Evolutionary conservation across 2,329 filamentous ascomycete genomes (phyloP).

Genomic region (Diaporthe humulicola): DNA sequence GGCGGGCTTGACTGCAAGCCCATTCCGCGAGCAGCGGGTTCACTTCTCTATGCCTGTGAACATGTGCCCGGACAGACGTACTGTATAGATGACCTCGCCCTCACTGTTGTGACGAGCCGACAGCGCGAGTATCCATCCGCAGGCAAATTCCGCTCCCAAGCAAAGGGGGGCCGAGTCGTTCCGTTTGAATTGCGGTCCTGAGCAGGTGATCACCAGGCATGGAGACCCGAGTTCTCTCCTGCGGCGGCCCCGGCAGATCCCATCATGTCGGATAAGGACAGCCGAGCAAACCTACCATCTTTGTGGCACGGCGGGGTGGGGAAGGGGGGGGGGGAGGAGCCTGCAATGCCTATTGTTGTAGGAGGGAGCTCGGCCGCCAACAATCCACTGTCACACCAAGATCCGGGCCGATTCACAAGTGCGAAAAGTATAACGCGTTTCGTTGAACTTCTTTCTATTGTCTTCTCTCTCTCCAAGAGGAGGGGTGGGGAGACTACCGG

Average conservation of each 20-base stretch:
- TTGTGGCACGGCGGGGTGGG: constrained; percentile 21
- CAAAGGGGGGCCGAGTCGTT: background rate
- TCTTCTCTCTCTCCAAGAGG: background rate
- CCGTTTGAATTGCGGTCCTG: background rate
- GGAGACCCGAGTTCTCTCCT: background rate
- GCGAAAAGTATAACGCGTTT: constrained; percentile 7
- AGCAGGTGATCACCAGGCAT: constrained; percentile 18
- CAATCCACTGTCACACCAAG: constrained; percentile 5
- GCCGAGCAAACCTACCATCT: constrained; percentile 7
- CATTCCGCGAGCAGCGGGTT: background rate
- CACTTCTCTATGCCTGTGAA: background rate
- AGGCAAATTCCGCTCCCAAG: background rate
- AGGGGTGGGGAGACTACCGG: background rate
- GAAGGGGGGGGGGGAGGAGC: background rate
- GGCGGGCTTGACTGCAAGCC: background rate
- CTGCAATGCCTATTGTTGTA: background rate
- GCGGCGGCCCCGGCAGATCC: constrained; percentile 18
- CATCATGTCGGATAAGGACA: constrained; percentile 14
- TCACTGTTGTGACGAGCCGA: background rate
- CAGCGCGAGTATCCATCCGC: constrained; percentile 15
- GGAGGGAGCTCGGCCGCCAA: background rate
- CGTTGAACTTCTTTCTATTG: background rate
- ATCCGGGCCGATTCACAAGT: constrained; percentile 27
- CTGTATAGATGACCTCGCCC: background rate
- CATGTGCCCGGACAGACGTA: background rate